Conservation (phyloP, 352 stramenopile genomes). For the Pythium monospermum region DNA sequence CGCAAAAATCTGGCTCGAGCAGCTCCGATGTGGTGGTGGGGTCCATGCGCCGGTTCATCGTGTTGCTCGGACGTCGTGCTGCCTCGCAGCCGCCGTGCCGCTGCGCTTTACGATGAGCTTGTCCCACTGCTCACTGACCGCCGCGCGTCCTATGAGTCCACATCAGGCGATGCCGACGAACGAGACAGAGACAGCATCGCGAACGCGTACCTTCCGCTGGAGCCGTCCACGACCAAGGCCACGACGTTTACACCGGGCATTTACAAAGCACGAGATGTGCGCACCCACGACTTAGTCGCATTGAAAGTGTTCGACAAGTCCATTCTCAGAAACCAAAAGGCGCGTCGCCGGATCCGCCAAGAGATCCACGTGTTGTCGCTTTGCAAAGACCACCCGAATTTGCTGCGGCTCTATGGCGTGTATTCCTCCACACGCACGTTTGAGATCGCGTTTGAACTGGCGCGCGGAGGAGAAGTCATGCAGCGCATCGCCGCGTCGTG, state of each 20-base stretch:
- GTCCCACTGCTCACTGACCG: slow-evolving; percentile 28
- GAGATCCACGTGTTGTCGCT: slow-evolving; percentile 57
- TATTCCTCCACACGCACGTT: slow-evolving; percentile 39
- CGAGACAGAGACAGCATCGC: not conserved
- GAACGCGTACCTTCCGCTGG: not conserved
- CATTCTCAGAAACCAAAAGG: slow-evolving; percentile 34
- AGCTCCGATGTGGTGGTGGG: slow-evolving; percentile 64
- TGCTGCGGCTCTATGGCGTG: slow-evolving; percentile 65
- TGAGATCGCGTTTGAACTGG: slow-evolving; percentile 76
- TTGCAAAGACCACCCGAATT: slow-evolving; percentile 44
- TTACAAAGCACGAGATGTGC: slow-evolving; percentile 50
- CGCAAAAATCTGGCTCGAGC: too few relatives aligned
- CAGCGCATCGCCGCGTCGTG: slow-evolving; percentile 18
- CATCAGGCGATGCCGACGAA: not conserved
- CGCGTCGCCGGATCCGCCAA: slow-evolving; percentile 55
- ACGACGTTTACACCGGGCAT: too few relatives aligned
- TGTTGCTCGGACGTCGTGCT: slow-evolving; percentile 39
- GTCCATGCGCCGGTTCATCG: slow-evolving; percentile 43
- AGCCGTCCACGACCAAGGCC: too few relatives aligned
- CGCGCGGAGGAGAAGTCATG: slow-evolving; percentile 57
- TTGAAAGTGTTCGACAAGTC: slow-evolving; percentile 65
- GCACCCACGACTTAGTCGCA: slow-evolving; percentile 61
- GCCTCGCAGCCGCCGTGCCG: slow-evolving; percentile 2
- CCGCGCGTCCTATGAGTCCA: slow-evolving; percentile 8
- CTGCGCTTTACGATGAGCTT: slow-evolving; percentile 48